Evolutionary conservation across 1,284 basidiomycete genomes (phyloP).

Genomic region (Ustilago esculenta): DNA sequence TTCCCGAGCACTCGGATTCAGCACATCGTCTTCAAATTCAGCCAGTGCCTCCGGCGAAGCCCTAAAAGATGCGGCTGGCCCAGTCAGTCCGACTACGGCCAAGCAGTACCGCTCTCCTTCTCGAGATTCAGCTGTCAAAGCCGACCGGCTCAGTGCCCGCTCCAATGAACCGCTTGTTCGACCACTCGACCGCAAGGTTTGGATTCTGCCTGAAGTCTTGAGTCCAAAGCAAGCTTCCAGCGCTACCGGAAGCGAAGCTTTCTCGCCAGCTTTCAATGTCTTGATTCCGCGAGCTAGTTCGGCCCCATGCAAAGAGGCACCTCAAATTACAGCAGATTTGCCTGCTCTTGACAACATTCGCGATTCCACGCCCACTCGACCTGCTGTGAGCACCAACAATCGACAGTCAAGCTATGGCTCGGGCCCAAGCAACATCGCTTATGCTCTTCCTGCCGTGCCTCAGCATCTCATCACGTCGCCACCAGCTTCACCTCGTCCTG

Average conservation of each 20-base stretch:
- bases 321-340: neutral
- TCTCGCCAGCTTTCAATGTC: constrained; percentile 44
- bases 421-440: constrained; percentile 11
- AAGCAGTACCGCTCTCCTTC: constrained; percentile 31
- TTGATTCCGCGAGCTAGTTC: constrained; percentile 18
- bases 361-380: constrained; percentile 35
- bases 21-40: constrained; percentile 21
- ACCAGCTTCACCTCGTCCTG: constrained; percentile 24
- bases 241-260: constrained; percentile 22
- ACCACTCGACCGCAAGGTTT: constrained; percentile 45
- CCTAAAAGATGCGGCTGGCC: constrained; percentile 2
- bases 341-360: constrained; percentile 1
- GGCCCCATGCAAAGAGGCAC: neutral
- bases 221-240: constrained; percentile 33
- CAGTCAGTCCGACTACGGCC: constrained; percentile 16
- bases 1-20: constrained; percentile 39
- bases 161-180: constrained; percentile 36
- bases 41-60: constrained; percentile 8
- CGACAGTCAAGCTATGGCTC: constrained; percentile 28
- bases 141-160: constrained; percentile 7
- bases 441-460: constrained; percentile 38
- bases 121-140: constrained; percentile 10
- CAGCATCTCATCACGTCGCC: constrained; percentile 47
- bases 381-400: constrained; percentile 7
- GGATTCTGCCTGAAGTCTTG: constrained; percentile 41